Evolutionary conservation across 495 filamentous ascomycete genomes (phyloP), one percentile per base, ranked within the genome.

Genomic region (Bombardia bombarda): DNA sequence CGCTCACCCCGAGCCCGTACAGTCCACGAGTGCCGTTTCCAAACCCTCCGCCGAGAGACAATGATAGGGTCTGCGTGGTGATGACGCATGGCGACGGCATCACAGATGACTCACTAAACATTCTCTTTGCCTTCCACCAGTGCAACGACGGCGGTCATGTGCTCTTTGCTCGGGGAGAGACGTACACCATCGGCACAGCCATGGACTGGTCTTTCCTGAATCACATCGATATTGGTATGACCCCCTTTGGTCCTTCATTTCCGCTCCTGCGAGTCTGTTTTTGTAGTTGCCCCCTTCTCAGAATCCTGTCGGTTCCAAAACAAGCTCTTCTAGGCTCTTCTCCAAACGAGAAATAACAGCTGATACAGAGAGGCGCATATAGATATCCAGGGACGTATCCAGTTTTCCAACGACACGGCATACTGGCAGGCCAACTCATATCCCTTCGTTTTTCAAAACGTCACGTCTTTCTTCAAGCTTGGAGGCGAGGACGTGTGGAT

Each of bases 141-240:
- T 86, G 82, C 60, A 85, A 86, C 53, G 63, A 80, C 55, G 82
- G 80, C 14, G 82, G 80, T 3, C 76, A 74, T 43, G 76, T 82
- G 4, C 68, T 85, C 7, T 84, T 85, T 49, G 66, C 70, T 17
- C 47, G 53, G 33, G 51, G 45, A 16, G 66, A 60, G 49, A 65
- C 66, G 5, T 86, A 84, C 50, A 72, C 67, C 19, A 74, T 85
- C 46, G 77, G 77, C 3, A 84, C 73, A 5, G 81, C 81, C 5
- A 54, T 85, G 46, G 77, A 85, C 49, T 56, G 83, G 62, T 81
- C 73, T 0, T 81, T 78, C 49, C 58, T 84, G 34, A 69, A 75
- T 33, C 69, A 82, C 51, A 65, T 86, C 36, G 81, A 86, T 59
- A 57, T 85, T 16, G 53, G 57, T 47, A 57, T 58, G 43, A 42